Conservation (phyloP, 1,139 yeast species). For the Hansenula lynferdii region DNA sequence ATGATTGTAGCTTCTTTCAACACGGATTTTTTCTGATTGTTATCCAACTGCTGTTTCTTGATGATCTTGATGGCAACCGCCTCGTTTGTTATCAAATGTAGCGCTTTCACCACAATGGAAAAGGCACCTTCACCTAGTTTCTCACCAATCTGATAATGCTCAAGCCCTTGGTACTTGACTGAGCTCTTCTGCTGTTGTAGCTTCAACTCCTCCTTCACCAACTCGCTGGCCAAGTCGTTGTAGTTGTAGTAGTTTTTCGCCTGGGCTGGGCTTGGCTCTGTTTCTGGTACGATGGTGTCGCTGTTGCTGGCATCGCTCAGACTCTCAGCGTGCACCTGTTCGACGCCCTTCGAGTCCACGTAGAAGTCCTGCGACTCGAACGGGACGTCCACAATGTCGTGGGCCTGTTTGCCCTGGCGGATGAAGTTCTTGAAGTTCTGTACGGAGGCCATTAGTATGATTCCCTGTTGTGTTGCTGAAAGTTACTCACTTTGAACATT, state of each 20-base stretch:
- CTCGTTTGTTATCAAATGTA: constrained; percentile 38
- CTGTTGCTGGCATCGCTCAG: constrained; percentile 3
- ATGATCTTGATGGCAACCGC: constrained; percentile 83
- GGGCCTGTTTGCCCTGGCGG: constrained; percentile 79
- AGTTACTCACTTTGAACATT: neutral
- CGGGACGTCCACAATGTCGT: constrained; percentile 3
- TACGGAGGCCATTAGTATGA: constrained; percentile 9
- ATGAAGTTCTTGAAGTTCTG: constrained; percentile 73
- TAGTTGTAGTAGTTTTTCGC: constrained; percentile 15
- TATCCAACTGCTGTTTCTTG: constrained; percentile 57
- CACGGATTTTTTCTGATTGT: constrained; percentile 52
- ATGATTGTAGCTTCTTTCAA: constrained; percentile 82
- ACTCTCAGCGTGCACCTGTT: neutral
- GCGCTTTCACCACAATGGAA: constrained; percentile 77
- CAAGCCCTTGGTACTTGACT: constrained; percentile 18
- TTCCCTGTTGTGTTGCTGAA: neutral
- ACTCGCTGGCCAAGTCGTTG: constrained; percentile 20
- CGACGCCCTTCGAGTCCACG: neutral
- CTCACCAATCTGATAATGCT: constrained; percentile 27
- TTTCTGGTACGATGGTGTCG: constrained; percentile 3
- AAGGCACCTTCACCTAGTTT: constrained; percentile 87
- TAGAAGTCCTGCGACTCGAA: neutral
- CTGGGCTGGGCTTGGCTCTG: neutral
- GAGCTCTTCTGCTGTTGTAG: constrained; percentile 8
- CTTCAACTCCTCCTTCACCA: constrained; percentile 20